Evolutionary conservation across 176 grass and related monocot genomes (phyloP), one percentile per base, ranked within the genome.

Genomic region (Avena eriantha): DNA sequence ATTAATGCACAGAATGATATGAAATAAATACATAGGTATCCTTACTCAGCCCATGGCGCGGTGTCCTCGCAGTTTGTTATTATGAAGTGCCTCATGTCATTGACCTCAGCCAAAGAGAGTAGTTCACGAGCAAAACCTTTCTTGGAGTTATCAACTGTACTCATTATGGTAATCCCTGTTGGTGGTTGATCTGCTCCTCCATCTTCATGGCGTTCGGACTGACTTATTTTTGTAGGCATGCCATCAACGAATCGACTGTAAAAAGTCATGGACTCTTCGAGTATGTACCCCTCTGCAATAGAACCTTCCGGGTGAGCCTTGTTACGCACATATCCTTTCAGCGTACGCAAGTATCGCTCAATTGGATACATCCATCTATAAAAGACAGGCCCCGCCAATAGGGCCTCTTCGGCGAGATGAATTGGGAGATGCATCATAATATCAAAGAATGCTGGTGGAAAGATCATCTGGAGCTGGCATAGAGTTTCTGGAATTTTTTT

Each of bases 351-450:
- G 35, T 36, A 36, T 36, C 35, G 35, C 35, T 36, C 35, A 36
- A 5, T 36, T 36, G 35, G 35, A 4, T 36, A 36, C 35, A 80
- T 66, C 78, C 78, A 80, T 66, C 78, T 48, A 18, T 80, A 80
- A 16, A 41, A 47, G 1, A 80, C 22, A 4, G 39, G 58, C 47
- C 36, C 58, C 11, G 22, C 78, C 11, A 80, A 8, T 48, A 3
- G 59, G 16, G 78, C 58, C 23, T 80, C 58, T 45, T 80, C 39
- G 19, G 47, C 47, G 9, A 49, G 47, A 49, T 49, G 47, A 49
- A 49, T 11, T 12, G 47, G 47, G 10, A 49, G 11, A 49, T 49
- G 47, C 47, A 49, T 36, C 35, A 36, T 36, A 36, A 36, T 36
- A 36, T 36, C 35, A 36, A 36, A 36, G 35, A 36, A 36, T 36